phyloP scores from a whole-genome alignment of 2,329 filamentous ascomycete genomes.

The Epicoccum nigrum region DNA sequence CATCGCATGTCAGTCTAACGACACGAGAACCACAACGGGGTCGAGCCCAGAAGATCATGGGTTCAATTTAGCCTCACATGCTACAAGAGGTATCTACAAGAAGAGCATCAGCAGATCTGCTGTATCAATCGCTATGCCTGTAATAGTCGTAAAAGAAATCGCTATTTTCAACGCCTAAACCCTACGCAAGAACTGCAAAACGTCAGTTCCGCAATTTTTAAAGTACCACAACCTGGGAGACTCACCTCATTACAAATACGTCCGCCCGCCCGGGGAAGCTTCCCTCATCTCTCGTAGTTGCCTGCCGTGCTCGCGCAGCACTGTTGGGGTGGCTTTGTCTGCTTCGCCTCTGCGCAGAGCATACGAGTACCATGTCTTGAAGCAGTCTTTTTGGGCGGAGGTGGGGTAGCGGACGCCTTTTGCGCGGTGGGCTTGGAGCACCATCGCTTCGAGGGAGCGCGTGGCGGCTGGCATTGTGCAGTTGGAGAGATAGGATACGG shows the following conservation, averaged over 20 bases:
- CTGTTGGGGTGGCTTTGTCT: slow-evolving; percentile 25
- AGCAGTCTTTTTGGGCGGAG: slow-evolving; percentile 39
- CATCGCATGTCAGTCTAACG: too few relatives aligned
- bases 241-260: slow-evolving; percentile 32
- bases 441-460: slow-evolving; percentile 39
- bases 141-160: too few relatives aligned
- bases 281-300: slow-evolving; percentile 33
- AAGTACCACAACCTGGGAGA: too few relatives aligned
- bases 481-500: not conserved
- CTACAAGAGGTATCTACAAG: too few relatives aligned
- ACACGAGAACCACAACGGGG: too few relatives aligned
- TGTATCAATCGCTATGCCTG: too few relatives aligned
- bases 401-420: slow-evolving; percentile 44
- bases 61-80: too few relatives aligned
- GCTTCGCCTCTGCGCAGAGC: slow-evolving; percentile 35
- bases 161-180: too few relatives aligned
- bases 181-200: too few relatives aligned
- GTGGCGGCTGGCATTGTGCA: slow-evolving; percentile 32
- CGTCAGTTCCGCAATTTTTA: not conserved
- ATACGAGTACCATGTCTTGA: slow-evolving; percentile 48
- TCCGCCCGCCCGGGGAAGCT: slow-evolving; percentile 35
- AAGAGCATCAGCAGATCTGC: too few relatives aligned
- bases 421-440: slow-evolving; percentile 44
- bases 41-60: too few relatives aligned
- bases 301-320: slow-evolving; percentile 31